phyloP scores from a whole-genome alignment of 495 filamentous ascomycete genomes.

The Neurospora pannonica region DNA sequence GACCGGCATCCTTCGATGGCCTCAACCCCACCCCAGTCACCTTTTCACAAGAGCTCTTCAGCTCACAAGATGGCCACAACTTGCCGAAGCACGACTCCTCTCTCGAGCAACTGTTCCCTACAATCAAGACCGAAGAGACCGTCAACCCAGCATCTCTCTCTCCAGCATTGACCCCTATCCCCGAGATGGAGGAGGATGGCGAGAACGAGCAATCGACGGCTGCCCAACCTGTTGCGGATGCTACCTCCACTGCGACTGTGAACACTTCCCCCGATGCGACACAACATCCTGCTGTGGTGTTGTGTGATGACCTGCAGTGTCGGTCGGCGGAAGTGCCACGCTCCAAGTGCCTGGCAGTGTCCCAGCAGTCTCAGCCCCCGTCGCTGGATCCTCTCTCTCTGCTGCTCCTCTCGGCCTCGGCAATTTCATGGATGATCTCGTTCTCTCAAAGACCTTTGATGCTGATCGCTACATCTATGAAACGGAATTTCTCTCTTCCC shows the following conservation, averaged over 20 bases:
- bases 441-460: conserved; percentile 42
- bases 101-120: conserved; percentile 30
- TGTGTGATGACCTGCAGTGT: conserved; percentile 99
- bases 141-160: conserved; percentile 48
- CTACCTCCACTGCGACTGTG: conserved; percentile 18
- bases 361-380: conserved; percentile 46
- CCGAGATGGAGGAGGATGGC: conserved; percentile 23
- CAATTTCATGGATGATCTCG: conserved; percentile 61
- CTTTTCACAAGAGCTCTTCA: conserved; percentile 42
- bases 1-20: conserved; percentile 17
- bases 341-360: conserved; percentile 48
- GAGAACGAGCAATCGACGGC: conserved; percentile 6
- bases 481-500: conserved; percentile 64
- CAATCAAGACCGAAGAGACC: conserved; percentile 29
- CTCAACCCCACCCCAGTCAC: conserved; percentile 38
- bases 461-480: conserved; percentile 68
- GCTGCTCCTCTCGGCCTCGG: conserved; percentile 53
- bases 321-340: conserved; percentile 57
- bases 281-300: conserved; percentile 99
- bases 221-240: conserved; percentile 15
- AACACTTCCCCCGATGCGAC: conserved; percentile 77
- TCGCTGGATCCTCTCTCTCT: conserved; percentile 45
- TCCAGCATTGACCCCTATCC: conserved; percentile 37
- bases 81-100: conserved; percentile 11
- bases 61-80: conserved; percentile 29